These are phyloP conservation scores for Dendrothele bispora DNA, from an alignment of 768 basidiomycete genomes.

Conservation along the genomic window DNA sequence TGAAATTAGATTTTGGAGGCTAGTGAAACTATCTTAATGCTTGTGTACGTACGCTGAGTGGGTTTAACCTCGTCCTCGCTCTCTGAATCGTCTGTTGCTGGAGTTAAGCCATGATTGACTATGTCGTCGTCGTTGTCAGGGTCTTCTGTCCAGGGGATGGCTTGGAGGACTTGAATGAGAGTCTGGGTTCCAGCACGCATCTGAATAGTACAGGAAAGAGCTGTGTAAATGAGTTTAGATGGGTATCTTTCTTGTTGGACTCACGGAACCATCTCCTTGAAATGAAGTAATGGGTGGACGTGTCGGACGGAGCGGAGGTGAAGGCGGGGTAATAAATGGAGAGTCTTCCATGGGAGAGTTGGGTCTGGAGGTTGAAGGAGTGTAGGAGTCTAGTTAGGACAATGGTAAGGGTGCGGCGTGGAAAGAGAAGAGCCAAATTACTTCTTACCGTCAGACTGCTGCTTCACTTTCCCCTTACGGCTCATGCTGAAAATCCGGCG, in stretches of 20 bases:
- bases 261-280: constrained; percentile 70
- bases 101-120: constrained; percentile 37
- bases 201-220: constrained; percentile 37
- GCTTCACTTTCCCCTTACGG: constrained; percentile 50
- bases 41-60: constrained; percentile 25
- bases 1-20: constrained; percentile 5
- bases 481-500: constrained; percentile 58
- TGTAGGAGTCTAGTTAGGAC: constrained; percentile 21
- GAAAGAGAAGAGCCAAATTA: constrained; percentile 16
- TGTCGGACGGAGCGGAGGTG: constrained; percentile 48
- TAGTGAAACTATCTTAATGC: constrained; percentile 5
- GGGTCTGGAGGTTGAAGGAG: constrained; percentile 25
- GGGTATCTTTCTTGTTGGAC: constrained; percentile 23
- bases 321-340: constrained; percentile 74
- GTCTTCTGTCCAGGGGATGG: constrained; percentile 74
- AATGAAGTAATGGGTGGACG: constrained; percentile 54
- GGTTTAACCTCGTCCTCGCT: constrained; percentile 64
- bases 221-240: constrained; percentile 7
- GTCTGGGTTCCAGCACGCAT: constrained; percentile 89
- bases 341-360: constrained; percentile 44
- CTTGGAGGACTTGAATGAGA: constrained; percentile 85
- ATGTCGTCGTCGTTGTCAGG: constrained; percentile 70
- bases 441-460: constrained; percentile 34
- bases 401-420: constrained; percentile 9
- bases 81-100: constrained; percentile 45